Evolutionary conservation across 257 asterid genomes (phyloP), one percentile per base, ranked within the genome.

Genomic region (Nicotiana tabacum): DNA sequence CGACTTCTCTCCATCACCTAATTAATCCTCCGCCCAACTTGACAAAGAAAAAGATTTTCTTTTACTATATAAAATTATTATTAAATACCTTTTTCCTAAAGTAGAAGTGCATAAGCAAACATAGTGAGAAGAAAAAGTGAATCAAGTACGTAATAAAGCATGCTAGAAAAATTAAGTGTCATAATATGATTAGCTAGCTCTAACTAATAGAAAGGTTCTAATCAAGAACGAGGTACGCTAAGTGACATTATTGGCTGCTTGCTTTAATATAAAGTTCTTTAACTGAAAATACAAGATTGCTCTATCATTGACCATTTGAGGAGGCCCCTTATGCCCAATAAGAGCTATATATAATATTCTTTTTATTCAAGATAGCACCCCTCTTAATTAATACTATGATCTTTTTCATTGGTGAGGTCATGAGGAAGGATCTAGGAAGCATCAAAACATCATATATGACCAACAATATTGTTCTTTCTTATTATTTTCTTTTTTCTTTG

Each of bases 121-220:
- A 51, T 48, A 74, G 29, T 48, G 64, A 27, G 62, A 74, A 13
- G 43, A 48, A 48, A 74, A 37, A 51, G 9, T 8, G 58, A 70
- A 77, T 37, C 58, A 53, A 21, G 53, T 77, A 1, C 29, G 39
- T 51, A 27, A 24, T 24, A 43, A 55, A 74, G 62, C 43, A 15
- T 61, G 5, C 21, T 18, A 80, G n/a, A 30, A 80, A 66, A 43
- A 16, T 9, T 0, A 43, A 57, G 65, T 82, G 78, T 48, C 58
- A 7, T 77, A 37, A 48, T 48, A 55, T 82, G 72, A 82, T 78
- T 61, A 18, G 85, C 27, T 57, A 65, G 9, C 12, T 61, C 43
- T 77, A 77, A 37, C 37, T 37, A 12, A 48, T 48, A 27, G 43
- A 48, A 30, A 48, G 6, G 15, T 48, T 74, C 39, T 74, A 74